Evolutionary conservation across 2,329 filamentous ascomycete genomes (phyloP), one percentile per base, ranked within the genome.

Genomic region (Penicillium freii): DNA sequence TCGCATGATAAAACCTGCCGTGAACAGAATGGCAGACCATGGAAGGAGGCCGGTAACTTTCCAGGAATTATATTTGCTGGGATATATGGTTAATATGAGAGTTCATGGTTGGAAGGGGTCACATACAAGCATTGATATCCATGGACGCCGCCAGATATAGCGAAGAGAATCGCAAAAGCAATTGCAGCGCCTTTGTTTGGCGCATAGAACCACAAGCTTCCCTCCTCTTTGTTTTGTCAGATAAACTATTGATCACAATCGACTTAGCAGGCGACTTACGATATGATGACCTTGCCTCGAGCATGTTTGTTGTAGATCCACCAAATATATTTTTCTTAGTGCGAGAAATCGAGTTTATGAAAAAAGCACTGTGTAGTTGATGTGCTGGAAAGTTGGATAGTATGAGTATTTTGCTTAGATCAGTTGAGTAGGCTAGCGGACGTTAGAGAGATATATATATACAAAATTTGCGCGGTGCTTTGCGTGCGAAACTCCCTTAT

Each of bases 181-280:
- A 77, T 74, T 3, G 76, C 71, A 7, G 72, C 71, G 5, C 73
- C 75, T 64, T 77, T 76, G 40, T 73, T 76, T 3, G 76, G 76
- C 10, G 69, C 69, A 64, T 78, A 33, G 5, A 33, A 33, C 71
- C 73, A 78, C 52, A 71, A 66, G 47, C 72, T 75, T 23, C 66
- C 71, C 36, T 69, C 66, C 57, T 73, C 71, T 73, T 23, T 11
- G 19, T 31, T 10, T 21, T 33, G 11, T 33, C 31, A 33, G 31
- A 33, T 33, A 33, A 33, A 33, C 31, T 33, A 33, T 33, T 15
- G 11, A 33, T 33, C 31, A 33, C 5, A 13, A 6, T 6, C 13
- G 31, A 33, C 11, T 33, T 33, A 15, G 11, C 6, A 33, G 31
- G 11, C 11, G 11, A 33, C 31, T 33, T 33, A 33, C 31, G 11